phyloP scores from a whole-genome alignment of 805 yeast genomes.

The Saccharomyces eubayanus region DNA sequence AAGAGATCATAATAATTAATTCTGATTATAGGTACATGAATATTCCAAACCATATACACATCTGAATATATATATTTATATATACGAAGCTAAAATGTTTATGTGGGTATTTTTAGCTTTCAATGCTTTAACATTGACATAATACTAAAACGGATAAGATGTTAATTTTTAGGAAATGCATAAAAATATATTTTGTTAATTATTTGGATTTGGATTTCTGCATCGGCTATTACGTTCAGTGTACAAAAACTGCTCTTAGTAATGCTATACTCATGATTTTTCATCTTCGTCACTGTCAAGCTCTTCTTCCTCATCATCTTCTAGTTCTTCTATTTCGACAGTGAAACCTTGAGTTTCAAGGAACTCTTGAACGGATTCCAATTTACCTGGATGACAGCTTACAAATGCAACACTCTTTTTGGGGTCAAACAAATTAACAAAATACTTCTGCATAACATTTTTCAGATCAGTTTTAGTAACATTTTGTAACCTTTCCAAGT shows the following conservation, averaged over 20 bases:
- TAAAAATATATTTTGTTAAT: not conserved
- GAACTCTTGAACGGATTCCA: slow-evolving; percentile 38
- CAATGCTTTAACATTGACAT: not conserved
- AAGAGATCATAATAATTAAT: not conserved
- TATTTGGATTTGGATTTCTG: too few relatives aligned
- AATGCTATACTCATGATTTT: not conserved
- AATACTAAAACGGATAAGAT: not conserved
- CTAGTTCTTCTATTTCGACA: slow-evolving; percentile 49
- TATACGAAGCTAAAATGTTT: too few relatives aligned
- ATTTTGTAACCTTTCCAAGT: slow-evolving; percentile 44
- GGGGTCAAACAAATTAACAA: slow-evolving; percentile 55
- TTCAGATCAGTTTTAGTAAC: slow-evolving; percentile 39
- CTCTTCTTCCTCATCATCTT: slow-evolving; percentile 30
- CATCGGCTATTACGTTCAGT: too few relatives aligned
- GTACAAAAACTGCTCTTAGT: not conserved
- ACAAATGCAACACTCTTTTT: slow-evolving; percentile 52
- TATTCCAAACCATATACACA: not conserved
- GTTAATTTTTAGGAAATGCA: not conserved
- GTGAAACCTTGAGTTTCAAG: slow-evolving; percentile 51
- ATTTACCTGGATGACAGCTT: slow-evolving; percentile 64
- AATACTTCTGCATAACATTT: slow-evolving; percentile 45
- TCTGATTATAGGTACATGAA: not conserved
- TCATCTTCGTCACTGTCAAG: slow-evolving; percentile 17
- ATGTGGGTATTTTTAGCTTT: not conserved
- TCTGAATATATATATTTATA: too few relatives aligned